These are phyloP conservation scores for Aspergillus hortae DNA, from an alignment of 2,329 filamentous ascomycete species.

Conservation along the genomic window DNA sequence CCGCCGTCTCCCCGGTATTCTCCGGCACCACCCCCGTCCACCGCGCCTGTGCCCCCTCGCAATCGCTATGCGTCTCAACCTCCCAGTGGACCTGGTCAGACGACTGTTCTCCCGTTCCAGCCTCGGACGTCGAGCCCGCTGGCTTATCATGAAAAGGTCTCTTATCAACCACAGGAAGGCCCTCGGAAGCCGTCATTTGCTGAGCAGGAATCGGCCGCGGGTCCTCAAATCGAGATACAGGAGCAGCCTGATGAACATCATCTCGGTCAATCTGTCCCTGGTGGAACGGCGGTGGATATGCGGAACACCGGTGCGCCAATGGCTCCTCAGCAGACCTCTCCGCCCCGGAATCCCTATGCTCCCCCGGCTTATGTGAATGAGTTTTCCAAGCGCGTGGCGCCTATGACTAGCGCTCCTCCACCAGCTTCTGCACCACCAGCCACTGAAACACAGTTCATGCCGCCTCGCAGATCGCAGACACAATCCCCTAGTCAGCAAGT, in stretches of 20 bases:
- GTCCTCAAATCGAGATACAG: conserved; percentile 17
- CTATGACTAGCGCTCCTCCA: conserved; percentile 14
- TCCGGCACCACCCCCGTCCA: conserved; percentile 41
- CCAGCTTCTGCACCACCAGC: conserved; percentile 18
- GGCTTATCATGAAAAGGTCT: conserved; percentile 47
- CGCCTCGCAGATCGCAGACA: conserved; percentile 52
- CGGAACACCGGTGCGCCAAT: conserved; percentile 4
- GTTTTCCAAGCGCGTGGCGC: conserved; percentile 27
- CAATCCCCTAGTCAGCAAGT: conserved; percentile 57
- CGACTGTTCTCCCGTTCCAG: conserved; percentile 50
- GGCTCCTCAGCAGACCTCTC: conserved; percentile 20
- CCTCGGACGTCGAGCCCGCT: conserved; percentile 64
- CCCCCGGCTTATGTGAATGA: conserved; percentile 30
- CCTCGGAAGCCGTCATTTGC: conserved; percentile 20
- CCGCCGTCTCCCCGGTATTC: conserved; percentile 41
- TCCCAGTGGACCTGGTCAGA: conserved; percentile 23
- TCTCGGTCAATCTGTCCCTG: background rate
- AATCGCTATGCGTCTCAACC: conserved; percentile 42
- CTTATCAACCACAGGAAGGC: conserved; percentile 27
- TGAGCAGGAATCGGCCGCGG: conserved; percentile 21
- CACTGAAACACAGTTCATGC: conserved; percentile 28
- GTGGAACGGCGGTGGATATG: conserved; percentile 5
- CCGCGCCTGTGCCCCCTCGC: conserved; percentile 23
- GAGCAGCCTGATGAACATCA: conserved; percentile 14
- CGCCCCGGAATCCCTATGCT: conserved; percentile 31